These are phyloP conservation scores for Elsinoe australis DNA, from an alignment of 2,329 filamentous ascomycete species.

Conservation along the genomic window DNA sequence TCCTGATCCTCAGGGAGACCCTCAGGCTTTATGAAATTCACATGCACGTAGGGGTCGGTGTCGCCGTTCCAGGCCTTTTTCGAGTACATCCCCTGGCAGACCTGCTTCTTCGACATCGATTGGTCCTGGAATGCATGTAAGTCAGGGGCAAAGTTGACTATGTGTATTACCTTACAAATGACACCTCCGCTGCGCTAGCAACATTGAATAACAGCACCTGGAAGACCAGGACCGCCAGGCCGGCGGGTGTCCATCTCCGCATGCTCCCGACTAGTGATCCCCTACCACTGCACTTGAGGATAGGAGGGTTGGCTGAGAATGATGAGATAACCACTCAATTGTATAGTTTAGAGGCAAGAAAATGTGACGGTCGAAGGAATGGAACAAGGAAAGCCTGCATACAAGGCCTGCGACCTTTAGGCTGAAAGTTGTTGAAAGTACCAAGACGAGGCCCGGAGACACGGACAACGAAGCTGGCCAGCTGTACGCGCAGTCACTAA, in stretches of 20 bases:
- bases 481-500: background rate
- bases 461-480: background rate
- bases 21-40: slow-evolving; percentile 63
- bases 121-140: slow-evolving; percentile 55
- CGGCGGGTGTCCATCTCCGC: slow-evolving; percentile 25
- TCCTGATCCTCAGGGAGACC: slow-evolving; percentile 53
- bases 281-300: no score
- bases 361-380: no score
- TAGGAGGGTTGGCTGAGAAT: no score
- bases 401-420: background rate
- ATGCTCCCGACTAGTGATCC: slow-evolving; percentile 20
- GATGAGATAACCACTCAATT: no score
- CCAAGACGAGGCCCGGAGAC: background rate
- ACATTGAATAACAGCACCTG: slow-evolving; percentile 22
- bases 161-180: no score
- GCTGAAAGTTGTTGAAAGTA: background rate
- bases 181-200: slow-evolving; percentile 26
- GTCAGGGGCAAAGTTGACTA: no score
- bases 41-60: slow-evolving; percentile 79
- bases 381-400: no score
- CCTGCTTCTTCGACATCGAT: slow-evolving; percentile 66
- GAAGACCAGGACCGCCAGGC: slow-evolving; percentile 25
- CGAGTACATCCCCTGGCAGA: slow-evolving; percentile 93
- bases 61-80: slow-evolving; percentile 79
- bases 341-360: no score